phyloP scores from a whole-genome alignment of 2,329 filamentous ascomycete species.

The Capronia americana region DNA sequence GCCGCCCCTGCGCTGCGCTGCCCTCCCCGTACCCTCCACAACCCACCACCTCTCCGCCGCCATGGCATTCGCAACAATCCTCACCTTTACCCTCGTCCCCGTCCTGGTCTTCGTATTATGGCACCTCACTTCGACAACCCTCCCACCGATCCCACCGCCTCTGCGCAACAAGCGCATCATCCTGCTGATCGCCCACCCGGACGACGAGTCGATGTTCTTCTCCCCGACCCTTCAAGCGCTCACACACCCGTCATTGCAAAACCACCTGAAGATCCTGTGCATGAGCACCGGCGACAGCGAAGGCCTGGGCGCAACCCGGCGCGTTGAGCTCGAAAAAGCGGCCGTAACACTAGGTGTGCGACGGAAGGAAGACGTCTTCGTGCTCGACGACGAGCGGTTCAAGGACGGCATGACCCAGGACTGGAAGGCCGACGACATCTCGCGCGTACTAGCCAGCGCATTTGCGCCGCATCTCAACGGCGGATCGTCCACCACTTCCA shows the following conservation, averaged over 20 bases:
- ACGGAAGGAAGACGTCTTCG: constrained; percentile 77
- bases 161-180: constrained; percentile 85
- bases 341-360: constrained; percentile 77
- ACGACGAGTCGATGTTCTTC: constrained; percentile 99
- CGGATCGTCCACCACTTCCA: constrained; percentile 44
- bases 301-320: constrained; percentile 81
- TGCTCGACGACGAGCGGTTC: constrained; percentile 80
- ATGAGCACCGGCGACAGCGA: constrained; percentile 87
- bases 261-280: constrained; percentile 93
- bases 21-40: background rate
- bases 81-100: constrained; percentile 32
- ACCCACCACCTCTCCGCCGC: background rate
- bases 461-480: constrained; percentile 71
- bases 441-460: constrained; percentile 71
- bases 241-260: constrained; percentile 77
- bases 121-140: constrained; percentile 45
- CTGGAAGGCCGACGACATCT: constrained; percentile 76
- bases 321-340: constrained; percentile 82
- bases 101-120: constrained; percentile 37
- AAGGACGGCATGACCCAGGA: constrained; percentile 84
- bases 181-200: constrained; percentile 93
- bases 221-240: constrained; percentile 85
- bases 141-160: constrained; percentile 58
- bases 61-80: constrained; percentile 27
- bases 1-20: background rate